Base-by-base conservation (phyloP, 2,329 filamentous ascomycete species). In the Cytospora piceicola region DNA sequence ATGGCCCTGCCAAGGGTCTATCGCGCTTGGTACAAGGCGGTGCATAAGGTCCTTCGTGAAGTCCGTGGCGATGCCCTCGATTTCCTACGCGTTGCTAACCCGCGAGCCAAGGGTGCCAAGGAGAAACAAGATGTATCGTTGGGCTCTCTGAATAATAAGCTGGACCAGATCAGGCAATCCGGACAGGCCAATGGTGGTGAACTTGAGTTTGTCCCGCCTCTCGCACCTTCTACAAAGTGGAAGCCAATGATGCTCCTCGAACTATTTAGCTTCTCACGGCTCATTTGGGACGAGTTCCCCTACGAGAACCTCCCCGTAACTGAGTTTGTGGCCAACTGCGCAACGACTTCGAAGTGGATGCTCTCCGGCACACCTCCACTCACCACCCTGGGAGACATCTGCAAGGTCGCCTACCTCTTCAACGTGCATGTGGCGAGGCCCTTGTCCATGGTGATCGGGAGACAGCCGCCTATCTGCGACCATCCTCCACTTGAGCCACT, bases 271-370 rank as follows among this genome's bases (percentile, higher is more conserved):
- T 81, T 73, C 39, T 67, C 75, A 22, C 74, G 79, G 4, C 70
- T 81, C 14, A 72, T 82, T 12, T 77, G 77, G 68, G 80, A 82
- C 64, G 80, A 82, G 66, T 80, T 78, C 67, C 79, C 80, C 0
- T 81, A 81, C 64, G 70, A 75, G 46, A 74, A 78, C 29, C 65
- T 66, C 4, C 32, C 65, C 2, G 70, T 76, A 2, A 67, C 71
- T 0, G 69, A 74, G 9, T 80, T 81, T 67, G 69, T 81, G 27
- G 68, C 69, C 22, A 71, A 75, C 11, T 70, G 70, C 8, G 60
- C 73, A 0, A 74, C 79, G 4, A 68, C 66, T 27, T 72, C 76
- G 11, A 81, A 79, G 60, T 82, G 79, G 80, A 72, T 81, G 36
- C 71, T 82, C 2, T 81, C 80, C 0, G 80, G 77, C 1, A 82